A percentile compares a stretch with the other conserved stretches of the same genome.
phyloP scores from a whole-genome alignment of 2,329 filamentous ascomycete species.

The Ophiostoma pallidulum region DNA sequence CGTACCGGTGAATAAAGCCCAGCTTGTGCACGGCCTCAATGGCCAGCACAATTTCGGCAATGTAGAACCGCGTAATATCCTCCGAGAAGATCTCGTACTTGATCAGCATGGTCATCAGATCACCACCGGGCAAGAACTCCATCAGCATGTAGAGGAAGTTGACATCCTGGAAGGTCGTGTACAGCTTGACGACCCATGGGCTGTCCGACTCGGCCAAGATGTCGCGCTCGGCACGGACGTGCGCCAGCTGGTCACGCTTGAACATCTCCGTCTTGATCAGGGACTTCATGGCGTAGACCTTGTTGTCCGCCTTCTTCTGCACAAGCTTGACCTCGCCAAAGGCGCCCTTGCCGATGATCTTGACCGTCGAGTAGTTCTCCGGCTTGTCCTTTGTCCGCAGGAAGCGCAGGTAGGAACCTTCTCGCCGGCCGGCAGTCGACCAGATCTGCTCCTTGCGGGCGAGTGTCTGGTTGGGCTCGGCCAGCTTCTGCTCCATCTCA shows the following conservation, averaged over 20 bases:
- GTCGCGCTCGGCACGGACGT: conserved; percentile 94
- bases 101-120: conserved; percentile 99
- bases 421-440: conserved; percentile 74
- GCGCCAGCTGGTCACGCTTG: conserved; percentile 95
- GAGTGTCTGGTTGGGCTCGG: conserved; percentile 64
- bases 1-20: conserved; percentile 80
- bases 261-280: conserved; percentile 99
- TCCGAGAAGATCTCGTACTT: conserved; percentile 99
- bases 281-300: conserved; percentile 97
- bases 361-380: conserved; percentile 90
- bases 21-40: conserved; percentile 98
- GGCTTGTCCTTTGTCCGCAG: conserved; percentile 86
- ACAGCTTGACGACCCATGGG: conserved; percentile 97
- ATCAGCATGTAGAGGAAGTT: conserved; percentile 98
- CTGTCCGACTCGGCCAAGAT: conserved; percentile 99
- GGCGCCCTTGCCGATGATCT: conserved; percentile 97
- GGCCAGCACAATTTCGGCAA: conserved; percentile 95
- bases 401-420: conserved; percentile 89
- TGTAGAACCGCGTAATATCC: conserved; percentile 98
- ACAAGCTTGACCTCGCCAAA: conserved; percentile 98
- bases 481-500: conserved; percentile 79
- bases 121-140: conserved; percentile 97
- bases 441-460: conserved; percentile 75
- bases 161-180: conserved; percentile 92
- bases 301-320: conserved; percentile 89